Base-by-base conservation (phyloP, 768 basidiomycete species). In the Tulasnella calospora region DNA sequence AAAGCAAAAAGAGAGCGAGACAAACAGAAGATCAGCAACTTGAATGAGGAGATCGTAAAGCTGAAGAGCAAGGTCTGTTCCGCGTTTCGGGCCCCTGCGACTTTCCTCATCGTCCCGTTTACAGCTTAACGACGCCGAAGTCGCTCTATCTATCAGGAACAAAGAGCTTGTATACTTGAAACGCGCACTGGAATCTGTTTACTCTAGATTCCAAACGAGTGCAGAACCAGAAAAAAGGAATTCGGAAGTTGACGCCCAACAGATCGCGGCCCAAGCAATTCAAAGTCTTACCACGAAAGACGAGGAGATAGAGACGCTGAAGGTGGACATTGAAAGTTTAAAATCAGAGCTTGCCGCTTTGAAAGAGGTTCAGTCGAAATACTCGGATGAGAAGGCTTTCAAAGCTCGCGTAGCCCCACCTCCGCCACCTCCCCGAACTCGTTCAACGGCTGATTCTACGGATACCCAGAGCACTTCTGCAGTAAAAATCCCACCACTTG, bases 161-260 rank as follows among this genome's bases (percentile, higher is more conserved):
- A 95, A 94, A 82, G 92, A 95, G 77, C 87, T 92, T 44, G 80
- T 88, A 0, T 93, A 92, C 81, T 87, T 96, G 51, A 94, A 94
- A 82, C 91, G 92, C 19, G 92, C 94, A n/a, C 86, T 98, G 47
- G 94, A 95, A 83, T 92, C 93, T 9, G 92, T 96, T 6, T 94
- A 94, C 83, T 91, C 91, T 15, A 88, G 92, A n/a, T 92, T 96
- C 83, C 86, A 88, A 7, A 86, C 88, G 7, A 84, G 12, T 30
- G n/a, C 33, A 12, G 67, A 71, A 44, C 88, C 67, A 88, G 89
- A 81, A 89, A 86, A 35, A 82, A 87, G 86, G 67, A 86, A 83
- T 71, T 84, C 86, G 0, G 89, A 90, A 72, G 82, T 91, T 71
- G 92, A 94, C 81, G 88, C 92, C 3, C 89, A 91, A 76, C 81